phyloP scores from a whole-genome alignment of 768 basidiomycete genomes.

The Tylopilus subfusipes region DNA sequence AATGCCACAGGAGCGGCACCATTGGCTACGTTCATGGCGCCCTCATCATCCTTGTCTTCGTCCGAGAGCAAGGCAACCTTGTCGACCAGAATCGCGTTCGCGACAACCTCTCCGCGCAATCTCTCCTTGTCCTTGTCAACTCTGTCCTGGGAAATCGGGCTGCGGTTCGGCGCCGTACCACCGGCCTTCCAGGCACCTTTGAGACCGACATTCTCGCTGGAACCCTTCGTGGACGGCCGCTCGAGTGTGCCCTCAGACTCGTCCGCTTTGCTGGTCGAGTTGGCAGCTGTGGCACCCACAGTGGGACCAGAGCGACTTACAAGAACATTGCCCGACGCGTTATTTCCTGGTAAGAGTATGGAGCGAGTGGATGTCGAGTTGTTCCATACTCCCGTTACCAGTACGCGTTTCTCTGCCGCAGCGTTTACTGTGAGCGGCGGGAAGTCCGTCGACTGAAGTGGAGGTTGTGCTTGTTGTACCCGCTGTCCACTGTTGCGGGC shows the following conservation, averaged over 20 bases:
- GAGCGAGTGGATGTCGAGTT: constrained; percentile 51
- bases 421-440: constrained; percentile 55
- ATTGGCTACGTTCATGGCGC: constrained; percentile 11
- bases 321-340: constrained; percentile 32
- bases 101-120: constrained; percentile 33
- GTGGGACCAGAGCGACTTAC: constrained; percentile 36
- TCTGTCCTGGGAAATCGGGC: constrained; percentile 20
- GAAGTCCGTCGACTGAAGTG: constrained; percentile 62
- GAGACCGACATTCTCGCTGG: constrained; percentile 36
- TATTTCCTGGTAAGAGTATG: constrained; percentile 44
- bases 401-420: constrained; percentile 49
- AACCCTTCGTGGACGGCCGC: constrained; percentile 46
- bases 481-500: constrained; percentile 35
- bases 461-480: constrained; percentile 35
- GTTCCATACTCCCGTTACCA: constrained; percentile 69
- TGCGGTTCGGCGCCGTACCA: constrained; percentile 10
- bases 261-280: constrained; percentile 32
- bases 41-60: constrained; percentile 24
- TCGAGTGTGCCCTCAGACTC: constrained; percentile 48
- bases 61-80: constrained; percentile 37
- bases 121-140: constrained; percentile 35
- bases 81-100: constrained; percentile 35
- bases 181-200: constrained; percentile 29
- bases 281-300: constrained; percentile 3
- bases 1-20: constrained; percentile 20